Evolutionary conservation across 2,329 filamentous ascomycete genomes (phyloP).

Genomic region (Aspergillus carbonarius): DNA sequence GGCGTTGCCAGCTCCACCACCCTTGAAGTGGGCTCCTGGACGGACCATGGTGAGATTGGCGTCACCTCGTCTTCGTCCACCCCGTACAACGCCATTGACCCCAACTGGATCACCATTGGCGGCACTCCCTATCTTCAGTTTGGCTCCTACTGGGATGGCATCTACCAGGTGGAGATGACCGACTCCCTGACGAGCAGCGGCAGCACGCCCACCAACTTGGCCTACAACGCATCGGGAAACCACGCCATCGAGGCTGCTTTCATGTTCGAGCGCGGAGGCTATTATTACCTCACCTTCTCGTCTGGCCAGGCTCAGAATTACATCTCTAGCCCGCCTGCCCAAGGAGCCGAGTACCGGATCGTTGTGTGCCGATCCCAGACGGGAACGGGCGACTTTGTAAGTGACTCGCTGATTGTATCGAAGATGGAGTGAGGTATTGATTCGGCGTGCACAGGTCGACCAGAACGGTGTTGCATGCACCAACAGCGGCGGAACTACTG

Average conservation of each 20-base stretch:
- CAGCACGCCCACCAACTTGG: conserved; percentile 48
- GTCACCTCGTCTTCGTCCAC: conserved; percentile 40
- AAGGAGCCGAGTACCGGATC: conserved; percentile 64
- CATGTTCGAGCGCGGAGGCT: conserved; percentile 55
- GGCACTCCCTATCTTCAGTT: conserved; percentile 56
- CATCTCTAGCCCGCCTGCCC: conserved; percentile 51
- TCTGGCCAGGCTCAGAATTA: conserved; percentile 59
- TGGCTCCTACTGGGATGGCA: conserved; percentile 68
- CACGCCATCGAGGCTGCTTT: conserved; percentile 60
- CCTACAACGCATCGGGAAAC: conserved; percentile 53
- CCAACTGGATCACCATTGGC: conserved; percentile 51
- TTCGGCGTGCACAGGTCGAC: conserved; percentile 47
- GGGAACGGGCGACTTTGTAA: conserved; percentile 55
- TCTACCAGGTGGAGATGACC: conserved; percentile 59
- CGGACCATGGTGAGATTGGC: conserved; percentile 36
- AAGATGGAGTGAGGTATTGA: neutral
- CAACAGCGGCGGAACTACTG: conserved; percentile 59
- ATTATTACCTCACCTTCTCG: conserved; percentile 66
- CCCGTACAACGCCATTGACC: conserved; percentile 62
- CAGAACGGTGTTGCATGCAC: conserved; percentile 54
- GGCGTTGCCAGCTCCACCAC: conserved; percentile 54
- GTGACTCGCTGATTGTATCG: conserved; percentile 8
- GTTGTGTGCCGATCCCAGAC: conserved; percentile 59
- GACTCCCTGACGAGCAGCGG: conserved; percentile 29
- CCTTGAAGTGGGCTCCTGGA: conserved; percentile 40